phyloP scores from a whole-genome alignment of 1,284 basidiomycete species.

The Tylopilus orsonianus region DNA sequence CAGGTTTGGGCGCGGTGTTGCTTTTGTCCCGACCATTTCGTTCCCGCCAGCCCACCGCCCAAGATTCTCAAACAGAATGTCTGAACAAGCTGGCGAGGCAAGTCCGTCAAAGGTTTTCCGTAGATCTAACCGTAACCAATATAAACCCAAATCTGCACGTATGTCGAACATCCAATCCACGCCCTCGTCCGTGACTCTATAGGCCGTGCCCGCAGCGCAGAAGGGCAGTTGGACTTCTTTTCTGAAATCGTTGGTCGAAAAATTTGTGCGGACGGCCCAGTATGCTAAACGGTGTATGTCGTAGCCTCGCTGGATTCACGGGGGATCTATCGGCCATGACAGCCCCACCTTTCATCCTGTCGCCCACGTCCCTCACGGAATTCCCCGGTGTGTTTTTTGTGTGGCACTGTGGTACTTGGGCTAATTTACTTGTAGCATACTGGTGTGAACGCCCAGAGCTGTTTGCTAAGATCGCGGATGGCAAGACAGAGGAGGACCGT shows the following conservation, averaged over 20 bases:
- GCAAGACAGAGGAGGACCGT: constrained; percentile 68
- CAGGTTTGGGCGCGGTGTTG: neutral
- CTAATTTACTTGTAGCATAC: constrained; percentile 55
- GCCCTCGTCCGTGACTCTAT: constrained; percentile 25
- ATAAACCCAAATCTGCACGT: constrained; percentile 33
- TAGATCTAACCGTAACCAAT: constrained; percentile 33
- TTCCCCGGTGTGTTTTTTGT: constrained; percentile 69
- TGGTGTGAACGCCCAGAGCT: constrained; percentile 90
- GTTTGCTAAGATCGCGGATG: constrained; percentile 82
- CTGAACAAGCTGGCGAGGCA: constrained; percentile 46
- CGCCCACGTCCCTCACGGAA: constrained; percentile 82
- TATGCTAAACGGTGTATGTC: constrained; percentile 13
- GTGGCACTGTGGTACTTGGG: neutral
- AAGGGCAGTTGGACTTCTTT: constrained; percentile 77
- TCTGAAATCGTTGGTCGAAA: constrained; percentile 70
- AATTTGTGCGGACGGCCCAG: neutral
- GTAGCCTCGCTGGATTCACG: constrained; percentile 77
- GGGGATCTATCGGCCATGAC: constrained; percentile 94
- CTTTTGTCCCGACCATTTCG: constrained; percentile 11
- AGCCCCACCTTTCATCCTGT: constrained; percentile 92
- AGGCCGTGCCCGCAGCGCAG: constrained; percentile 75
- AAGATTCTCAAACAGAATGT: constrained; percentile 26
- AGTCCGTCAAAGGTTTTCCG: constrained; percentile 28
- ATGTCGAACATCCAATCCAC: constrained; percentile 33
- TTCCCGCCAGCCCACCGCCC: constrained; percentile 14